Base-by-base conservation (phyloP, 1,284 basidiomycete genomes). In the Trametes polyzona region DNA sequence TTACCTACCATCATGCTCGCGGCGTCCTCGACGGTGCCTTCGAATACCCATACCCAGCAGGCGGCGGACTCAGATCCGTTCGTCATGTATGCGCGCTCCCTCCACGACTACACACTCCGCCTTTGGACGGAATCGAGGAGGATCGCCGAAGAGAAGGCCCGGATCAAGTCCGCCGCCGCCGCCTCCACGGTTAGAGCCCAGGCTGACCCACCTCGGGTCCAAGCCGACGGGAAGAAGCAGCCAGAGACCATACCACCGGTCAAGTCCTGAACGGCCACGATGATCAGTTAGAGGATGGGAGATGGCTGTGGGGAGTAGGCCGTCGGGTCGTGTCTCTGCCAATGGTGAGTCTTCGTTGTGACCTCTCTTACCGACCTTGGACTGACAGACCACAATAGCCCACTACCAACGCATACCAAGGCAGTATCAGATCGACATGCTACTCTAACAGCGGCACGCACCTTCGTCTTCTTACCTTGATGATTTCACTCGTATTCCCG, bases 41-140 rank as follows among this genome's bases (percentile, higher is more conserved):
- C 49, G 21, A 48, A 26, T 33, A 30, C 47, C 32, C 36, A 41
- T 10, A 24, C 26, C 27, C 57, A 60, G 40, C 43, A 52, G 24
- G 37, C 48, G 21, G 47, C 51, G 16, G 64, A 67, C 16, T 43
- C 61, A 23, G 72, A 73, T 46, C 67, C 73, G 1, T 69, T 87
- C 65, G 68, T 76, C 47, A 72, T 75, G 33, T 89, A 89, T 67
- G 81, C 87, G 12, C 82, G 80, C 61, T 78, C 85, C 40, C 71
- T 89, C 33, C 83, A 88, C 68, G 78, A 86, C 55, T 88, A 88
- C 63, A 90, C 87, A 30, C 79, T 88, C 52, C 77, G 70, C 37
- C 76, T 87, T 43, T 89, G 87, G 86, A 83, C 82, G 46, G 83
- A 88, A 67, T 86, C 86, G 11, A 76, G 84, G 64, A 78, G 80